Evolutionary conservation across 1,284 basidiomycete genomes (phyloP).

Genomic region (Austroboletus novae-zelandiae): DNA sequence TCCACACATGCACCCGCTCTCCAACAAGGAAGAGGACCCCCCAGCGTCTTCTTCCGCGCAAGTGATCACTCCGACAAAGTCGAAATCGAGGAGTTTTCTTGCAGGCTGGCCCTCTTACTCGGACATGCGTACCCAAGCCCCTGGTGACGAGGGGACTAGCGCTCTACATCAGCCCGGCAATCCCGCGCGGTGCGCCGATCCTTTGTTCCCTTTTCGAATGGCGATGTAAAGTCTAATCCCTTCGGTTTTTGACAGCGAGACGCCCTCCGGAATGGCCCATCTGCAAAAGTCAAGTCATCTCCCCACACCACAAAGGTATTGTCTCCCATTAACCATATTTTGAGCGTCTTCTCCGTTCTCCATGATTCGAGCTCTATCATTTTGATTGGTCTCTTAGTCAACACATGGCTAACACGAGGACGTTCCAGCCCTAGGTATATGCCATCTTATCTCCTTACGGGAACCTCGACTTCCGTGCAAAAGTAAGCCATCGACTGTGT

Average conservation of each 20-base stretch:
- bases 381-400: neutral
- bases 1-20: constrained; percentile 2
- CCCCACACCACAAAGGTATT: constrained; percentile 27
- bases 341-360: neutral
- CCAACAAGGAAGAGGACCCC: constrained; percentile 1
- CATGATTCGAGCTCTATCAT: constrained; percentile 3
- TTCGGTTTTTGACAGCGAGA: constrained; percentile 8
- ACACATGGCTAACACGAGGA: constrained; percentile 9
- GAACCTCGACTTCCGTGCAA: constrained; percentile 43
- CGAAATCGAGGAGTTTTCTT: constrained; percentile 8
- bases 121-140: constrained; percentile 14
- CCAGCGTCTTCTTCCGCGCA: constrained; percentile 6
- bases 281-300: constrained; percentile 22
- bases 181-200: constrained; percentile 17
- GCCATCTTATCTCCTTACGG: constrained; percentile 42
- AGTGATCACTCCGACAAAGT: constrained; percentile 13
- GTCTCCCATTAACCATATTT: constrained; percentile 1
- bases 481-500: constrained; percentile 32
- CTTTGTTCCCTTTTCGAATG: neutral
- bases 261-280: constrained; percentile 1
- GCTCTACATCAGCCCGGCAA: constrained; percentile 7
- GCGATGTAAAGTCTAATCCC: neutral
- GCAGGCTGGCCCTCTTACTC: constrained; percentile 16
- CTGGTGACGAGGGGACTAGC: constrained; percentile 10
- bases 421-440: constrained; percentile 47